Evolutionary conservation across 768 basidiomycete species (phyloP), one percentile per base, ranked within the genome.

Genomic region (Suillus subalutaceus): DNA sequence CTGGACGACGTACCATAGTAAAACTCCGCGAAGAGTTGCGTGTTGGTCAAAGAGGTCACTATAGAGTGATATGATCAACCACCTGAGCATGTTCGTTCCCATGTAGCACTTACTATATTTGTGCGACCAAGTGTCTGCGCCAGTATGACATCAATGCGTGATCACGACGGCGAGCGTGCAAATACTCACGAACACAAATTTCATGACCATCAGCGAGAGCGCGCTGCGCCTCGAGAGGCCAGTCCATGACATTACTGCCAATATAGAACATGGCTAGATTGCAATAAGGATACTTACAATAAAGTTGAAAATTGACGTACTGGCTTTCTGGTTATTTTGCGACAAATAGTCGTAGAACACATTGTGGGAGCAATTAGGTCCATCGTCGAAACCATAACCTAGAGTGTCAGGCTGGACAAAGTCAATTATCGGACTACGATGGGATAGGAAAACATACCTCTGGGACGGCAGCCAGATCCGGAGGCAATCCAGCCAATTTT

Each of bases 1-100:
- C 12, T 20, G 43, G 40, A 6, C 63, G 12, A 75, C 86, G 43
- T 68, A 85, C 86, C 87, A 77, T 92, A 94, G 66, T 89, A 92
- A 20, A 94, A 80, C 75, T 94, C 92, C 4, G 91, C 91, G 65
- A 93, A 91, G 5, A 86, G 89, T 67, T 89, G 79, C 69, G 86
- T 79, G 72, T 88, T 93, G 10, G 82, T 76, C 50, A 90, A 79
- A 2, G 85, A 72, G 0, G 90, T 90, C 85, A 84, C 87, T 88
- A 64, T 2, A 23, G 38, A 60, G 6, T 13, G 16, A 38, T 18
- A 43, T 60, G 30, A 43, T 60, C 59, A 60, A 44, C 10, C 26
- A 43, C 10, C 1, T 30, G 26, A 9, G 6, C 0, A 43, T 26
- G 59, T 13, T 12, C 3, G 26, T 41, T 40, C 18, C 6, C 26